A percentile compares a stretch with the other conserved stretches of the same genome.
Conservation (phyloP, 2,329 filamentous ascomycete species). For the Tolypocladium guangdongense region DNA sequence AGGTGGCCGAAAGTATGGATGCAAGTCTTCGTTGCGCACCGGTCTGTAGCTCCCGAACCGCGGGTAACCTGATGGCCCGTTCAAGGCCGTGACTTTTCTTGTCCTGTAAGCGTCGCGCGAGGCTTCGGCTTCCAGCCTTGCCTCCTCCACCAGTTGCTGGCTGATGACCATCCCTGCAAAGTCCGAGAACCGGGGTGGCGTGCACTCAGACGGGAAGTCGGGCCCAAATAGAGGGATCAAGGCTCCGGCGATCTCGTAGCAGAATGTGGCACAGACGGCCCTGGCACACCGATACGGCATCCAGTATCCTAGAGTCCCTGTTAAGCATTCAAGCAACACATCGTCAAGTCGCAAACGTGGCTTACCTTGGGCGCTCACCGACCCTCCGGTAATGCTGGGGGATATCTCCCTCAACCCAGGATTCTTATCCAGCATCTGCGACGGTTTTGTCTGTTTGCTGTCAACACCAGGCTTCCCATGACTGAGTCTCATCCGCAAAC, state of each 20-base stretch:
- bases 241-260: constrained; percentile 70
- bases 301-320: constrained; percentile 68
- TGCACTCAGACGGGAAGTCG: constrained; percentile 64
- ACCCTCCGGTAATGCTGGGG: constrained; percentile 88
- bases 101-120: not conserved
- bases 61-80: not conserved
- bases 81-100: not conserved
- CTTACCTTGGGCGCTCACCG: constrained; percentile 78
- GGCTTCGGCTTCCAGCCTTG: constrained; percentile 33
- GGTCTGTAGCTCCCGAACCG: not conserved
- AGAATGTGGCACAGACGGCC: constrained; percentile 84
- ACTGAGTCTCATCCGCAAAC: not conserved
- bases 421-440: constrained; percentile 70
- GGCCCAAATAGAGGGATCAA: constrained; percentile 85
- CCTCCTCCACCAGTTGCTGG: constrained; percentile 38
- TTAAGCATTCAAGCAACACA: not conserved
- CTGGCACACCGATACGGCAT: constrained; percentile 82
- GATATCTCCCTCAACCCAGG: constrained; percentile 79
- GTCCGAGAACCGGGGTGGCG: constrained; percentile 48
- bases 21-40: not conserved
- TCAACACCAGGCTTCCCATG: not conserved
- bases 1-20: not conserved
- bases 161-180: constrained; percentile 60
- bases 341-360: constrained; percentile 3
- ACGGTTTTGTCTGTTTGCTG: constrained; percentile 63